These are phyloP conservation scores for Coleophoma crateriformis DNA, from an alignment of 2,329 filamentous ascomycete genomes.

Conservation along the genomic window DNA sequence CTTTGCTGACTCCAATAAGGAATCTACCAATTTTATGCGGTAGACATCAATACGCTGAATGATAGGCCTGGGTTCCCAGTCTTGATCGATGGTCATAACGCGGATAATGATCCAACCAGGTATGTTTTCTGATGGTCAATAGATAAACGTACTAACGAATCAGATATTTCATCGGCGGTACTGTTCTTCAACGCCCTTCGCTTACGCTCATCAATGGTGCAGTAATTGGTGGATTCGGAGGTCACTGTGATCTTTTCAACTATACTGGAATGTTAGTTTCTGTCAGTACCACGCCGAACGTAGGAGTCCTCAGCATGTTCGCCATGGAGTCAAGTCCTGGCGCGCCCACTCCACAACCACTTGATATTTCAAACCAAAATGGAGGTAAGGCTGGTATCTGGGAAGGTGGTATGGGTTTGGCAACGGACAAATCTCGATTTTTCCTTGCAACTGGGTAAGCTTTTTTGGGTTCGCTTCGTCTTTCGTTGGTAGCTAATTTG, in stretches of 20 bases:
- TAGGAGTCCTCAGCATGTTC: conserved; percentile 29
- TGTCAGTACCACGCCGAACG: conserved; percentile 25
- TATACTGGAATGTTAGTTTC: conserved; percentile 30
- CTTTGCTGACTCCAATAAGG: conserved; percentile 10
- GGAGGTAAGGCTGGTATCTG: conserved; percentile 35
- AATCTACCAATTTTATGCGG: conserved; percentile 22
- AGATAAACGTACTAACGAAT: background rate
- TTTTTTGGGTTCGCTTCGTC: background rate
- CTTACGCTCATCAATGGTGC: conserved; percentile 33
- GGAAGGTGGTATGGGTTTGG: conserved; percentile 30
- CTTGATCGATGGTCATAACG: conserved; percentile 35
- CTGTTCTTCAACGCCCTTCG: conserved; percentile 37
- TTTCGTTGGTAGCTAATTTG: conserved; percentile 5
- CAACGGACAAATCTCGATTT: conserved; percentile 26
- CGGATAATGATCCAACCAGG: conserved; percentile 38
- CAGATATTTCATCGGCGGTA: conserved; percentile 38
- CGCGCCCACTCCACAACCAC: conserved; percentile 19
- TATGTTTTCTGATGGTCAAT: background rate
- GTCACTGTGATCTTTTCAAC: conserved; percentile 42
- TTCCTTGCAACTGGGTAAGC: conserved; percentile 24
- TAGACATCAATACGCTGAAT: conserved; percentile 30
- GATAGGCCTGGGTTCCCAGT: conserved; percentile 35
- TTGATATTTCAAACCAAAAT: conserved; percentile 24
- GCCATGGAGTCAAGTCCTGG: conserved; percentile 37
- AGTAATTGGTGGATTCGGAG: conserved; percentile 40